A percentile compares a stretch with the other conserved stretches of the same genome.
Evolutionary conservation across 768 basidiomycete genomes (phyloP).

Genomic region (Chalciporus sphaerocephalus): DNA sequence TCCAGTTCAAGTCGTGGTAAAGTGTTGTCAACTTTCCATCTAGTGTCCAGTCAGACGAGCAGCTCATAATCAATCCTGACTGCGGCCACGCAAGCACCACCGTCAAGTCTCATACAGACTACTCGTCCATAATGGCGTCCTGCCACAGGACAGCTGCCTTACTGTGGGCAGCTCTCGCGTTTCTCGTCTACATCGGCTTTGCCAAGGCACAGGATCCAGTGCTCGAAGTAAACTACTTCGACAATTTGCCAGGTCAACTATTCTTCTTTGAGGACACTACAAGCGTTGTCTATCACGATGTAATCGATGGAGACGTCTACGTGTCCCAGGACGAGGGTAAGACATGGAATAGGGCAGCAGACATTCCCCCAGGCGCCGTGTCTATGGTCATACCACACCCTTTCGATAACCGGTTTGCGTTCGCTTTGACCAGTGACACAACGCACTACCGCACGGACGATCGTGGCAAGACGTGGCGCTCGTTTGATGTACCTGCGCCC

Average conservation of each 20-base stretch:
- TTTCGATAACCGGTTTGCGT: slow-evolving; percentile 75
- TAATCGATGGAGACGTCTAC: slow-evolving; percentile 59
- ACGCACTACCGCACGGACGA: slow-evolving; percentile 88
- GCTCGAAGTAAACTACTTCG: slow-evolving; percentile 50
- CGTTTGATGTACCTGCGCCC: slow-evolving; percentile 65
- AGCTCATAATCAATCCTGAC: slow-evolving; percentile 1
- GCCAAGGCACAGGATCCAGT: slow-evolving; percentile 44
- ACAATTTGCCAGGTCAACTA: slow-evolving; percentile 68
- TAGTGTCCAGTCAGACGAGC: neutral
- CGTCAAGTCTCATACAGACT: neutral
- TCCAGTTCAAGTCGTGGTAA: slow-evolving; percentile 21
- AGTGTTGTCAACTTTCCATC: slow-evolving; percentile 6
- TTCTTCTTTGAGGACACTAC: slow-evolving; percentile 93
- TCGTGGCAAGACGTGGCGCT: slow-evolving; percentile 81
- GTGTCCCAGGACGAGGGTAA: slow-evolving; percentile 89
- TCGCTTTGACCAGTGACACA: slow-evolving; percentile 69
- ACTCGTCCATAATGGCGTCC: slow-evolving; percentile 25
- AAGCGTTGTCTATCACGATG: slow-evolving; percentile 78
- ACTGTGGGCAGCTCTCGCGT: slow-evolving; percentile 24
- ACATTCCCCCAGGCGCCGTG: slow-evolving; percentile 54
- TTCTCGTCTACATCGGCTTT: slow-evolving; percentile 19
- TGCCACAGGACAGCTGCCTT: slow-evolving; percentile 26
- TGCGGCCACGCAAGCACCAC: slow-evolving; percentile 12
- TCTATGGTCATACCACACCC: slow-evolving; percentile 83
- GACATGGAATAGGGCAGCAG: slow-evolving; percentile 48